phyloP scores from a whole-genome alignment of 2,329 filamentous ascomycete genomes.

The Trichophyton mentagrophytes region DNA sequence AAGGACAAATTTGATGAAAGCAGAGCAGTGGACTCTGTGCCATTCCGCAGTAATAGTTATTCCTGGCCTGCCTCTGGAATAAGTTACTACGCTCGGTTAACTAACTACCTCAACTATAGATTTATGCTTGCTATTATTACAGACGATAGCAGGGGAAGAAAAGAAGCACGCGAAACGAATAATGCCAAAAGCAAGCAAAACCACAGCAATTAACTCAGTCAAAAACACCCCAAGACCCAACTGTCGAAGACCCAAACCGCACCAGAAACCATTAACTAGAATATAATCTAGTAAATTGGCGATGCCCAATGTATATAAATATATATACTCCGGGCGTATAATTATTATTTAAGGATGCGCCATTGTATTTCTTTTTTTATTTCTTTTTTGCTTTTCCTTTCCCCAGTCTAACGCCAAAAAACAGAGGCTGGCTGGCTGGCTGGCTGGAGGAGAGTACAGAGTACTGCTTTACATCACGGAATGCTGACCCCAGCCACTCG shows the following conservation, averaged over 20 bases:
- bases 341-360: neutral
- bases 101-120: neutral
- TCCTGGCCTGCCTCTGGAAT: neutral
- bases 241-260: neutral
- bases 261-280: neutral
- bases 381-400: neutral
- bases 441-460: neutral
- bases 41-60: neutral
- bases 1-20: neutral
- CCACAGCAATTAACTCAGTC: no score
- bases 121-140: neutral
- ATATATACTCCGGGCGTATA: neutral
- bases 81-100: neutral
- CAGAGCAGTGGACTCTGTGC: neutral
- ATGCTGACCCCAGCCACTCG: constrained; percentile 14
- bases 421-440: no score
- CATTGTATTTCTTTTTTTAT: neutral
- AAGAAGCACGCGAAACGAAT: neutral
- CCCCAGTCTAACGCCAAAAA: no score
- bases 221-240: neutral
- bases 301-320: neutral
- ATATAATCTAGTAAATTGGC: neutral
- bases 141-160: neutral
- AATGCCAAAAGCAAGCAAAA: neutral
- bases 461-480: constrained; percentile 9